These are phyloP conservation scores for Cryptococcus sp. DNA, from an alignment of 1,284 basidiomycete species.

Conservation along the genomic window DNA sequence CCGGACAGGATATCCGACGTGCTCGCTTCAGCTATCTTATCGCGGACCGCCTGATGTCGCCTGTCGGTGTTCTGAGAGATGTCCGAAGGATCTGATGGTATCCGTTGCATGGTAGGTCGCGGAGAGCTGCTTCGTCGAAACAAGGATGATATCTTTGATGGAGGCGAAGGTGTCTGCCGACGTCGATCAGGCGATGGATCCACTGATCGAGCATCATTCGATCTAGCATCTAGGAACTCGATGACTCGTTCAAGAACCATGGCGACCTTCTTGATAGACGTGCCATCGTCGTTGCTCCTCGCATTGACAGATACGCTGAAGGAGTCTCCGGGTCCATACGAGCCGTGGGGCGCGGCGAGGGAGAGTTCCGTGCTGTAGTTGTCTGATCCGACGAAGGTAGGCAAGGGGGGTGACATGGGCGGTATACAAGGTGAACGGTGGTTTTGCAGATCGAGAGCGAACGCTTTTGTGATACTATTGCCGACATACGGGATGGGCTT, in stretches of 20 bases:
- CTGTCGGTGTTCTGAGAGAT: too few relatives aligned
- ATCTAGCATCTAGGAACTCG: constrained; percentile 17
- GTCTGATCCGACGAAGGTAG: constrained; percentile 23
- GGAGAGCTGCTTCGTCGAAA: constrained; percentile 22
- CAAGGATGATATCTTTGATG: constrained; percentile 19
- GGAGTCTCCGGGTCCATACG: constrained; percentile 38
- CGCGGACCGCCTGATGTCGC: constrained; percentile 12
- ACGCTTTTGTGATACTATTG: constrained; percentile 29
- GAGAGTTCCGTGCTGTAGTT: constrained; percentile 23
- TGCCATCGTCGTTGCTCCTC: constrained; percentile 27
- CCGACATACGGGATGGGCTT: constrained; percentile 43
- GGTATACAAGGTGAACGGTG: constrained; percentile 26
- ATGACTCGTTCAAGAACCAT: constrained; percentile 36
- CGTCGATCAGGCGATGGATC: constrained; percentile 4
- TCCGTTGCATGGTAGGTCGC: constrained; percentile 14
- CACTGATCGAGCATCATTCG: not conserved
- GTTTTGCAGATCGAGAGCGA: constrained; percentile 31
- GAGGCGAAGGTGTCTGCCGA: constrained; percentile 9
- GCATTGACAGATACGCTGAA: constrained; percentile 31
- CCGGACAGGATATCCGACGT: constrained; percentile 19
- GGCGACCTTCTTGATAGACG: constrained; percentile 28
- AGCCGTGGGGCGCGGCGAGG: constrained; percentile 30
- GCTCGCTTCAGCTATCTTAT: constrained; percentile 23
- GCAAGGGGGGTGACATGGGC: constrained; percentile 34
- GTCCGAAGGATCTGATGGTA: constrained; percentile 2